Evolutionary conservation across 2,329 filamentous ascomycete genomes (phyloP), one percentile per base, ranked within the genome.

Genomic region (Salinomyces thailandicus): DNA sequence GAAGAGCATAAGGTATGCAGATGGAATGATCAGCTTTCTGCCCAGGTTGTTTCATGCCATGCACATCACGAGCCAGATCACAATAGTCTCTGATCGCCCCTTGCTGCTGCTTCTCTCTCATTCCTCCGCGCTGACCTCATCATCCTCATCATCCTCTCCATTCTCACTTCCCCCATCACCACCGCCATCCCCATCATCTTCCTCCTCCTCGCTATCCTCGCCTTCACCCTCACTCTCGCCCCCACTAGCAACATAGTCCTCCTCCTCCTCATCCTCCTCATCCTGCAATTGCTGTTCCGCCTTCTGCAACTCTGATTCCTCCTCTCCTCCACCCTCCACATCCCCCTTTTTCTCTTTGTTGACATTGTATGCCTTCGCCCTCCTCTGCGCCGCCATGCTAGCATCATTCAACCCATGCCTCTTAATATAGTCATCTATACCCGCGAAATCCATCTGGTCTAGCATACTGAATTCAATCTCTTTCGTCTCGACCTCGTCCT

Each of bases 401-500:
- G 75, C 72, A 50, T 80, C 76, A 37, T 79, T 74, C 19, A 80
- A 58, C 5, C 67, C 64, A 49, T 79, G 74, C 18, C 66, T 63
- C 53, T 75, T 75, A 39, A 79, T 64, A 44, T 79, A 80, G 4
- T 63, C 62, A 44, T 79, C 75, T 32, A 80, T 79, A 12, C 73
- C 74, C 0, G 66, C 62, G 46, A 71, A 79, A 49, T 79, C 72
- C 6, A 68, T 71, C 49, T 79, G 75, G 44, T 80, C 76, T 28
- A 80, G 61, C 75, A 79, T 79, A 28, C 68, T 70, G 46, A 79
- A 77, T 46, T 80, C 76, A 13, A 75, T 63, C 44, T 79, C 75
- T 48, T 73, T 65, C 2, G 59, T 58, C 46, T 73, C 63, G 1
- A 59, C 57, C 18, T 65, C 64, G n/a, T 48, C 47, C n/a, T 8